A percentile compares a stretch with the other conserved stretches of the same genome.
These are phyloP conservation scores for Byssothecium circinans DNA, from an alignment of 2,329 filamentous ascomycete genomes.

Conservation along the genomic window DNA sequence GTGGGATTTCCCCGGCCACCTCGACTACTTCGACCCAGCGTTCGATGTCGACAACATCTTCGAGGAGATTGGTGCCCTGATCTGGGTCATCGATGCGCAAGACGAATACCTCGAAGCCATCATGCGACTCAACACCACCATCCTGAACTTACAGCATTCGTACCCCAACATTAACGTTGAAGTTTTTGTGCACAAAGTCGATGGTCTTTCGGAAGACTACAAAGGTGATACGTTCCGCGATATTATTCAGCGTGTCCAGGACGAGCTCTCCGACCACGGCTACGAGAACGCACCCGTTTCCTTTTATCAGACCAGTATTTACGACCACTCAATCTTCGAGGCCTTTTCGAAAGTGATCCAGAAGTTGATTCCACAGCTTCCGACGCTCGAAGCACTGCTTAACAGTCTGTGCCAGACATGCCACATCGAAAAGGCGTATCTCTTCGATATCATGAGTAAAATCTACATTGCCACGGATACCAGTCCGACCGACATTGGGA, in stretches of 20 bases:
- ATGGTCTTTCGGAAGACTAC: conserved; percentile 96
- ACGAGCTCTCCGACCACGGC: conserved; percentile 89
- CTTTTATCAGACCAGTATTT: conserved; percentile 96
- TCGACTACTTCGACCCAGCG: conserved; percentile 85
- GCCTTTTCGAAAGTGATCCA: conserved; percentile 98
- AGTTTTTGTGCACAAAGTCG: conserved; percentile 98
- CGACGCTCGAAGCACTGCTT: conserved; percentile 88
- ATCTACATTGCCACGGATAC: conserved; percentile 98
- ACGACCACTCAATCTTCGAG: conserved; percentile 98
- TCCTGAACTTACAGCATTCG: conserved; percentile 81
- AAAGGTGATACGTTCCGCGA: conserved; percentile 95
- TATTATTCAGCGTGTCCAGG: conserved; percentile 93
- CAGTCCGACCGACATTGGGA: conserved; percentile 88
- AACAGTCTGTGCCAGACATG: conserved; percentile 93
- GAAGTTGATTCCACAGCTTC: conserved; percentile 90
- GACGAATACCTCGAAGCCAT: conserved; percentile 96
- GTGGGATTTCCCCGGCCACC: conserved; percentile 94
- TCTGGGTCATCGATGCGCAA: conserved; percentile 98
- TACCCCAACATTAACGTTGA: conserved; percentile 96
- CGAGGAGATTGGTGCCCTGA: conserved; percentile 87
- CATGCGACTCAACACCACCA: conserved; percentile 80
- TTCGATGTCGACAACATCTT: conserved; percentile 95
- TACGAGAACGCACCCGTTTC: conserved; percentile 92
- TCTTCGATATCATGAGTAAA: conserved; percentile 97
- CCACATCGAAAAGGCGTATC: conserved; percentile 95